These are phyloP conservation scores for Coffea eugenioides DNA, from an alignment of 257 asterid species.

Conservation along the genomic window DNA sequence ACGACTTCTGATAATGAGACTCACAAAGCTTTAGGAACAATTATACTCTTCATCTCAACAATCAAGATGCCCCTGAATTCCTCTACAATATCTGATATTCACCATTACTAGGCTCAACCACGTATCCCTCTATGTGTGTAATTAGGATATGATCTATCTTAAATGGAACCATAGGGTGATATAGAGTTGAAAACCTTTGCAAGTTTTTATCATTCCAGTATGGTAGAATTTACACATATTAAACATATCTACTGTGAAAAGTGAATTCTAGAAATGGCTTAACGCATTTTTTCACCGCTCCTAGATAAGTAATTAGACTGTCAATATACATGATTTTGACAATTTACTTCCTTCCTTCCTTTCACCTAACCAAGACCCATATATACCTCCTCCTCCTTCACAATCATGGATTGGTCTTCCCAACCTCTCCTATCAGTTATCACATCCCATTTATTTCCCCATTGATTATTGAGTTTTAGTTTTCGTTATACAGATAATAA, in stretches of 20 bases:
- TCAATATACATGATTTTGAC: background rate
- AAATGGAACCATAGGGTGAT: too few relatives aligned
- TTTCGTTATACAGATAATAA: background rate
- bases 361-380: background rate
- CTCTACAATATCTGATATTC: too few relatives aligned
- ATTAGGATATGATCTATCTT: too few relatives aligned
- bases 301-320: background rate
- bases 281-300: background rate
- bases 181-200: too few relatives aligned
- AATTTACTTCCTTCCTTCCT: background rate
- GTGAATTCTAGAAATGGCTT: background rate
- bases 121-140: too few relatives aligned
- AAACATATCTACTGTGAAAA: background rate
- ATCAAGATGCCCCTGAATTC: too few relatives aligned
- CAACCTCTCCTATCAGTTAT: conserved; percentile 1
- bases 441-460: background rate
- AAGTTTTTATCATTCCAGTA: too few relatives aligned
- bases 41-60: too few relatives aligned
- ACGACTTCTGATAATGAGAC: background rate
- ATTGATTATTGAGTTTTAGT: background rate
- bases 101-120: too few relatives aligned
- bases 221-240: too few relatives aligned
- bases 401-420: background rate
- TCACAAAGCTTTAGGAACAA: background rate
- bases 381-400: background rate